Evolutionary conservation across 202 grass and related monocot species (phyloP), one percentile per base, ranked within the genome.

Genomic region (Elaeis oleifera): DNA sequence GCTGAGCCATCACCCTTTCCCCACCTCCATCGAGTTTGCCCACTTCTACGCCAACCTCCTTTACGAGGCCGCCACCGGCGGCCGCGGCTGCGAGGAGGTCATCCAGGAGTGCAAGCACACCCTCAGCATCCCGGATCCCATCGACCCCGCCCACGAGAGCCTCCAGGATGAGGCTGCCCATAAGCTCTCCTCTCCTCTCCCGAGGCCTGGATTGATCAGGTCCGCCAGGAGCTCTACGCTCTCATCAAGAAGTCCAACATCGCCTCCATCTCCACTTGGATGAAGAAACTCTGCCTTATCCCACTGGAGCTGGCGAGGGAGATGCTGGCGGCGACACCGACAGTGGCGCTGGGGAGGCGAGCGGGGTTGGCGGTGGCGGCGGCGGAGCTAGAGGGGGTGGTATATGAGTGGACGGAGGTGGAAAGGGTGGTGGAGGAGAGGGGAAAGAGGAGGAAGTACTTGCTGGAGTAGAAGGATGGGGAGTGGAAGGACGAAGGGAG

Each of bases 31-130:
- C 69, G 94, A 92, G 80, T 84, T 91, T 4, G 76, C 94, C 32
- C 83, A 86, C 61, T 97, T 97, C 79, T 86, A 77, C 65, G 88
- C 94, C n/a, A 62, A 65, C n/a, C 72, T 97, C 58, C 73, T 92
- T 49, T 89, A 32, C 54, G 94, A 92, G 5, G 72, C 71, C 23
- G 79, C 84, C 25, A 18, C 14, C 31, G 88, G 92, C 74, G 53
- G 62, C 36, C 56, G 77, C 56, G 75, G 69, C 18, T 99, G 86
- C 71, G 88, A 99, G 68, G 78, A 84, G 5, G 88, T 83, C 51
- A 55, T 75, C 59, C 36, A 68, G 27, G 88, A 92, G 88, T 99
- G 94, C 76, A 77, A 78, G 64, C 85, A 82, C 23, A 88, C 84
- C 2, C 80, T 99, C 23, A 7, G 0, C 61, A 90, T 99, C 63